Evolutionary conservation across 345 rosid genomes (phyloP), one percentile per base, ranked within the genome.

Genomic region (Boechera divaricarpa): DNA sequence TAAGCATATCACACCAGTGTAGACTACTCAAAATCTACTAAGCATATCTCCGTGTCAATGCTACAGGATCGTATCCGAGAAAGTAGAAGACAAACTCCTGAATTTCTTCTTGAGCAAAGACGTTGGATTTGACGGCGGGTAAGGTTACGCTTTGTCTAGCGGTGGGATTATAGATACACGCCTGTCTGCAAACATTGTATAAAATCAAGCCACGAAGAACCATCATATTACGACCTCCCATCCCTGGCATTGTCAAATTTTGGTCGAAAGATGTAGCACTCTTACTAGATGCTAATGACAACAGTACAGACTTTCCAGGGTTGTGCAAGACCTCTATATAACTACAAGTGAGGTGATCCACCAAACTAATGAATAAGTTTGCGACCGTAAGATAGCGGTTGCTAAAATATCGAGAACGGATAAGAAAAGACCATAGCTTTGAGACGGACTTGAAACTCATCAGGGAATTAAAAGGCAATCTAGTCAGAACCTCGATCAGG

Each of bases 361-460:
- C 21, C 21, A 51, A 18, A 67, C 47, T 51, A 7, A 51, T 8
- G 71, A 11, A 33, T 52, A 36, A 9, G 24, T 21, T 21, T 21
- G 58, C 32, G 0, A 24, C 26, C 5, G 3, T 53, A 36, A 2
- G 3, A 53, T 53, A 15, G 38, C 5, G 38, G n/a, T 68, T 67
- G 35, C 13, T 21, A 7, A 67, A 35, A 4, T 2, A 21, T 4
- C 35, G 72, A 3, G 48, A 52, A 35, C 35, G 21, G 35, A 67
- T 67, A 6, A 67, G 72, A 67, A 15, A 12, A 52, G 0, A 52
- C 71, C 71, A 67, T 2, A 33, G 35, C 47, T 67, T 67, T 35
- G 71, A 66, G 3, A 66, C 44, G 56, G 44, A 66, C 57, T 48
- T 66, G 57, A 66, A 66, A 57, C 42, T 51, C 45, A 33, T 49